Conservation (phyloP, 2,329 filamentous ascomycete species). For the Ophiostoma triangulosporum region DNA sequence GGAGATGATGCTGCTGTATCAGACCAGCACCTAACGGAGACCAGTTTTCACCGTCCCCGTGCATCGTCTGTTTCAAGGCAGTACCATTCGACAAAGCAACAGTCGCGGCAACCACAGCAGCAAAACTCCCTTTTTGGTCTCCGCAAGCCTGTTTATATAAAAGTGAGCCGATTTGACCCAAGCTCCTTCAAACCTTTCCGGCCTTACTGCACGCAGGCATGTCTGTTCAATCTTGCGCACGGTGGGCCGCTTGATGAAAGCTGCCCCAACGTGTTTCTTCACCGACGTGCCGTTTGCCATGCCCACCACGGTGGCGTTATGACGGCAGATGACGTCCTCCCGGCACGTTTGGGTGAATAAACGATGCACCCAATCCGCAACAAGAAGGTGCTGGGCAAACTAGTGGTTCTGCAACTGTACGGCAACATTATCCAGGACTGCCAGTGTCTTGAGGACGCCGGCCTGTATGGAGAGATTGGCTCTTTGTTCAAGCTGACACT, state of each 20-base stretch:
- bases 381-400: neutral
- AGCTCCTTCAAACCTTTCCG: neutral
- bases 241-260: neutral
- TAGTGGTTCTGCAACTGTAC: constrained; percentile 6
- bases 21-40: too few species aligned
- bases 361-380: neutral
- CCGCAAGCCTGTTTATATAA: neutral
- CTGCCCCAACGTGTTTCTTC: constrained; percentile 6
- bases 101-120: neutral
- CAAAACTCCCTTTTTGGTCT: neutral
- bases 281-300: neutral
- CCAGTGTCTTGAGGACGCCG: constrained; percentile 1
- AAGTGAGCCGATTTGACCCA: neutral
- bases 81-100: neutral
- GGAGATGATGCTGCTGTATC: too few species aligned
- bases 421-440: constrained; percentile 8
- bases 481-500: constrained; percentile 13
- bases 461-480: constrained; percentile 5
- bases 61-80: neutral
- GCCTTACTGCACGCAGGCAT: constrained; percentile 9
- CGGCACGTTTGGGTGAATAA: neutral
- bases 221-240: neutral
- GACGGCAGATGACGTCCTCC: neutral
- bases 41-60: too few species aligned
- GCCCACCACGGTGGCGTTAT: neutral